Evolutionary conservation across 2,329 filamentous ascomycete genomes (phyloP).

Genomic region (Chrysoporthe deuterocubensis): DNA sequence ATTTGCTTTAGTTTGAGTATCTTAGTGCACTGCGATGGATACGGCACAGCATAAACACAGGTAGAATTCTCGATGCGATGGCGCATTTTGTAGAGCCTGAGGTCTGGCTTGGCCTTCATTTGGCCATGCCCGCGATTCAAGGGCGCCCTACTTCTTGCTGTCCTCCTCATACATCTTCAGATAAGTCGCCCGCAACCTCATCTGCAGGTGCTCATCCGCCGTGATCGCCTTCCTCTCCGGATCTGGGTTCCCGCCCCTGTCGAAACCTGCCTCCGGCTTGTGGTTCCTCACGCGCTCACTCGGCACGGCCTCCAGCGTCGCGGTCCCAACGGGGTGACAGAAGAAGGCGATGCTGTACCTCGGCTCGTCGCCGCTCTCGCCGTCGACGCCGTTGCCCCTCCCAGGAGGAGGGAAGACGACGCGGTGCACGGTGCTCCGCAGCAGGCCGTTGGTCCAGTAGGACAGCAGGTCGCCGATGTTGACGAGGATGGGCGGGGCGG

Average conservation of each 20-base stretch:
- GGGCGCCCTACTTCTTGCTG: conserved; percentile 1
- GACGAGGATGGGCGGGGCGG: conserved; percentile 77
- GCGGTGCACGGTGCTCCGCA: conserved; percentile 86
- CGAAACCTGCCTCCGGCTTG: conserved; percentile 34
- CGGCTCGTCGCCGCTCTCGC: conserved; percentile 54
- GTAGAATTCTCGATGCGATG: not conserved
- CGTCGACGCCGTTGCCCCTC: conserved; percentile 41
- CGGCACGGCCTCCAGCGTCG: conserved; percentile 60
- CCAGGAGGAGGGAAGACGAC: conserved; percentile 70
- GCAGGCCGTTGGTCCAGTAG: conserved; percentile 88
- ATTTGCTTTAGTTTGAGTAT: not conserved
- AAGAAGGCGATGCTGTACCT: conserved; percentile 72
- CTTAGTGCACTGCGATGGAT: not conserved
- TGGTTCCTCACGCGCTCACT: conserved; percentile 56
- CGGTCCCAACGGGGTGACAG: conserved; percentile 63
- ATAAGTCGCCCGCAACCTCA: conserved; percentile 64
- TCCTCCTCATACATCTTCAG: conserved; percentile 52
- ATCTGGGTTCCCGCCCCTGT: conserved; percentile 46
- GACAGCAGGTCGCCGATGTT: conserved; percentile 71
- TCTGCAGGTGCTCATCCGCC: conserved; percentile 65
- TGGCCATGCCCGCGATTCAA: not conserved
- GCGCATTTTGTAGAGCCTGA: no score
- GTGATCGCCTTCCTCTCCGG: conserved; percentile 62
- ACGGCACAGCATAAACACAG: not conserved
- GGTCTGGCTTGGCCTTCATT: no score